These are phyloP conservation scores for Quercus phellos DNA, from an alignment of 331 rosid species.

Conservation along the genomic window DNA sequence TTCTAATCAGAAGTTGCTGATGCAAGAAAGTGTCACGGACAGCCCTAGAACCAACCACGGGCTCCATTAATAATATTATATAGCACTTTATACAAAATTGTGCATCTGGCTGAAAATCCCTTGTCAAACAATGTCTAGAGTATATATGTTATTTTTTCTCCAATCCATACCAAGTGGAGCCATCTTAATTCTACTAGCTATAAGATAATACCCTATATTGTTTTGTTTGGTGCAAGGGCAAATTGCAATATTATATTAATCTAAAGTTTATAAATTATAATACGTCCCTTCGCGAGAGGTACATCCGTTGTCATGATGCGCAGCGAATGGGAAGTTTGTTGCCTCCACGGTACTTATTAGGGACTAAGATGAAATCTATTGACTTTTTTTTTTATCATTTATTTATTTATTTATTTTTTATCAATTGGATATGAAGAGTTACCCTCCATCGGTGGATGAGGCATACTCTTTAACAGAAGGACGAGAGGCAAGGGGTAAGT, in stretches of 20 bases:
- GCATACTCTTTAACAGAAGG: too few relatives aligned
- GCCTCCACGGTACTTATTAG: too few relatives aligned
- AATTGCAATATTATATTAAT: neutral
- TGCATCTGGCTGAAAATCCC: neutral
- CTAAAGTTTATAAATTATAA: neutral
- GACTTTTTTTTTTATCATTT: too few relatives aligned
- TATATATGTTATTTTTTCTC: neutral
- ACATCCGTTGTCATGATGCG: neutral
- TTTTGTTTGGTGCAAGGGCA: neutral
- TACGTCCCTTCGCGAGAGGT: neutral
- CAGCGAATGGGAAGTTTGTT: neutral
- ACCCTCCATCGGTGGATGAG: too few relatives aligned
- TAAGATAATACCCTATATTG: neutral
- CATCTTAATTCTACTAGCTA: neutral
- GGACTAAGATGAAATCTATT: too few relatives aligned
- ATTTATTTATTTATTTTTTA: too few relatives aligned
- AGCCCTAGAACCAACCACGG: neutral
- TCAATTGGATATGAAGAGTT: too few relatives aligned
- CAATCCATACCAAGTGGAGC: neutral
- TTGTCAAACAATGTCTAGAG: neutral
- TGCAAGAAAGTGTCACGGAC: constrained; percentile 3
- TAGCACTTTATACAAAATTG: neutral
- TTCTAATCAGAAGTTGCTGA: neutral
- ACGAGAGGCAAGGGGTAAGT: too few relatives aligned
- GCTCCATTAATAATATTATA: neutral